These are phyloP conservation scores for Aphanoascus verrucosus DNA, from an alignment of 2,329 filamentous ascomycete species.

Conservation along the genomic window DNA sequence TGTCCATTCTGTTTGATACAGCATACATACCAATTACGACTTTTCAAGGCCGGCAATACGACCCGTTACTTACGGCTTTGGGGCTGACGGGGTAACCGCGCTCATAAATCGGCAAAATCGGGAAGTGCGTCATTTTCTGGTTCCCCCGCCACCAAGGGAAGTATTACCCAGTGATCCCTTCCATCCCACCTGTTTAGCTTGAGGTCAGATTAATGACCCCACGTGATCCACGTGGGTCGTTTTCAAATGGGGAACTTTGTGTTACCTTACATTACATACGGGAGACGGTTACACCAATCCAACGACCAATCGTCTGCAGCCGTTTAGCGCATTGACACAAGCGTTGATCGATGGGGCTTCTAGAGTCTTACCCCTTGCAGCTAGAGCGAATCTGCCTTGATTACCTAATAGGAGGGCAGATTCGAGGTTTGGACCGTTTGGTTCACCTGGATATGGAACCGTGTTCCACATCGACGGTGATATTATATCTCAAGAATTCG, in stretches of 20 bases:
- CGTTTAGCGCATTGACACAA: not conserved
- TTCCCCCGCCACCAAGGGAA: not conserved
- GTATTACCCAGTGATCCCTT: not conserved
- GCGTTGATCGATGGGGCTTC: not conserved
- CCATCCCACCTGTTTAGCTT: not conserved
- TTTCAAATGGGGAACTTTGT: not conserved
- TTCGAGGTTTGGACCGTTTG: not conserved
- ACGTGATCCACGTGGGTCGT: constrained; percentile 3
- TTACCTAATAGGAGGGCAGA: constrained; percentile 2
- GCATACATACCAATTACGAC: not conserved
- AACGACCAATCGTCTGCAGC: not conserved
- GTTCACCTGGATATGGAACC: not conserved
- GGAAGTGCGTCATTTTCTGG: constrained; percentile 9
- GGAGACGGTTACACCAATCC: not conserved
- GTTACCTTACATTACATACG: constrained; percentile 2
- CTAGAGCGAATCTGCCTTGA: not conserved
- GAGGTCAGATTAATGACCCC: not conserved
- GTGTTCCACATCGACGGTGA: not conserved
- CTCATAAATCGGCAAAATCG: not conserved
- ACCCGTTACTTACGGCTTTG: not conserved
- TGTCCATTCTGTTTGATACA: not conserved
- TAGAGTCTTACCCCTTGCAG: constrained; percentile 10
- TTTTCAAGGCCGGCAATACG: not conserved
- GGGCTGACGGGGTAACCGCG: constrained; percentile 3
- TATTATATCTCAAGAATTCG: not conserved